A percentile compares a stretch with the other conserved stretches of the same genome.
Conservation (phyloP, 2,329 filamentous ascomycete genomes). For the Parascedosporium putredinis region DNA sequence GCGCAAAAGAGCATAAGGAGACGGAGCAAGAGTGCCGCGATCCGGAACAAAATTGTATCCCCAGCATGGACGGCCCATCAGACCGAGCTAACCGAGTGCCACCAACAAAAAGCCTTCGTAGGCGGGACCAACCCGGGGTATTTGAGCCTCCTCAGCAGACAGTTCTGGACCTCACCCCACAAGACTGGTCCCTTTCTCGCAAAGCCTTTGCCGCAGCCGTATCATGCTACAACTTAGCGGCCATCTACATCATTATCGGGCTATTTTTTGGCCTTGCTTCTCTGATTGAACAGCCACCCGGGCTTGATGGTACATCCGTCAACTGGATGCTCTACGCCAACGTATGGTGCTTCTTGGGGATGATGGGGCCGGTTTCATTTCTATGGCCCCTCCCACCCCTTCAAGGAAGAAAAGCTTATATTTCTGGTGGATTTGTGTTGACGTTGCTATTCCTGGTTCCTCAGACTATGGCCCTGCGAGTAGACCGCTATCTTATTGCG, state of each 20-base stretch:
- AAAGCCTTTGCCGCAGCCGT: conserved; percentile 61
- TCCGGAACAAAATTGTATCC: no score
- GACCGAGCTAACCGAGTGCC: neutral
- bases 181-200: conserved; percentile 57
- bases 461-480: conserved; percentile 56
- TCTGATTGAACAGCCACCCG: conserved; percentile 68
- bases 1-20: no score
- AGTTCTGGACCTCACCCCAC: conserved; percentile 23
- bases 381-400: conserved; percentile 66
- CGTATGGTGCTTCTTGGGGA: conserved; percentile 58
- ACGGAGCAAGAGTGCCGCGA: no score
- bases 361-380: conserved; percentile 59
- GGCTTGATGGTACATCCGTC: conserved; percentile 51
- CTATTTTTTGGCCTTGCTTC: conserved; percentile 71
- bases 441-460: conserved; percentile 67
- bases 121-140: neutral
- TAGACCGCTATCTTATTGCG: conserved; percentile 44
- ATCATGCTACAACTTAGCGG: conserved; percentile 61
- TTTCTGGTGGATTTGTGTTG: conserved; percentile 56
- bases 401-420: conserved; percentile 69
- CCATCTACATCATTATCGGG: conserved; percentile 60
- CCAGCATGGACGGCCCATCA: neutral
- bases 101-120: neutral
- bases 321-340: conserved; percentile 55
- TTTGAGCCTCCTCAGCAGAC: neutral